Percentiles rank a stretch among this genome's conserved stretches.
These are phyloP conservation scores for Ananas comosus DNA, from an alignment of 176 grass and related monocot genomes.

Conservation along the genomic window DNA sequence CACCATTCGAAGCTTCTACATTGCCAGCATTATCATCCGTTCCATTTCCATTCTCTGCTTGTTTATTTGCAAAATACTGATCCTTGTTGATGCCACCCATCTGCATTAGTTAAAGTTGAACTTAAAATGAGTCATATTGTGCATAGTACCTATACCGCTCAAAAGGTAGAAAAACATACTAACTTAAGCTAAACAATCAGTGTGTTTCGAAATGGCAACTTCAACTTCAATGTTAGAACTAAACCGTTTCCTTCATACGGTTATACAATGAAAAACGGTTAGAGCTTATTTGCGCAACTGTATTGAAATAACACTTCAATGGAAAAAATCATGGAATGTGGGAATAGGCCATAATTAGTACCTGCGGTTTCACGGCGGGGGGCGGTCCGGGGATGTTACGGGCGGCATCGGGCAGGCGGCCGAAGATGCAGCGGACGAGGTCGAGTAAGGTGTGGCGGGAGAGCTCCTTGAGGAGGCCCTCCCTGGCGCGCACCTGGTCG, in stretches of 20 bases:
- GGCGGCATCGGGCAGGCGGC: constrained; percentile 35
- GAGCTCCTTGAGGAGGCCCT: constrained; percentile 80
- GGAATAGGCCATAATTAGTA: constrained; percentile 15
- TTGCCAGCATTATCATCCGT: constrained; percentile 27
- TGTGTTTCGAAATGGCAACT: neutral
- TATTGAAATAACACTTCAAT: too few relatives aligned
- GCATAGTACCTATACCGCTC: too few relatives aligned
- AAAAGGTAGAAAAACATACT: neutral
- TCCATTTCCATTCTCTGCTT: constrained; percentile 72
- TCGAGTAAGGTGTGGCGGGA: constrained; percentile 76
- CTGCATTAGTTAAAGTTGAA: constrained; percentile 18
- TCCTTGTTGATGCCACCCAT: constrained; percentile 63
- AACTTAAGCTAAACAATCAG: neutral
- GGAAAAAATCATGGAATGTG: neutral
- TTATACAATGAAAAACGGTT: too few relatives aligned
- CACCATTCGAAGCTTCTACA: constrained; percentile 16
- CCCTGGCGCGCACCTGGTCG: constrained; percentile 58
- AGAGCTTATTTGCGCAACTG: too few relatives aligned
- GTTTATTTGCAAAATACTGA: constrained; percentile 53
- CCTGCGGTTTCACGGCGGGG: constrained; percentile 46
- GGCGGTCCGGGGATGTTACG: constrained; percentile 7
- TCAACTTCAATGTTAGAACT: too few relatives aligned
- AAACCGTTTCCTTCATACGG: too few relatives aligned
- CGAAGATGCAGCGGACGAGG: constrained; percentile 56
- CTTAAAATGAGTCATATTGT: too few relatives aligned